phyloP scores from a whole-genome alignment of 2,329 filamentous ascomycete genomes.

The Diaporthe destruens region DNA sequence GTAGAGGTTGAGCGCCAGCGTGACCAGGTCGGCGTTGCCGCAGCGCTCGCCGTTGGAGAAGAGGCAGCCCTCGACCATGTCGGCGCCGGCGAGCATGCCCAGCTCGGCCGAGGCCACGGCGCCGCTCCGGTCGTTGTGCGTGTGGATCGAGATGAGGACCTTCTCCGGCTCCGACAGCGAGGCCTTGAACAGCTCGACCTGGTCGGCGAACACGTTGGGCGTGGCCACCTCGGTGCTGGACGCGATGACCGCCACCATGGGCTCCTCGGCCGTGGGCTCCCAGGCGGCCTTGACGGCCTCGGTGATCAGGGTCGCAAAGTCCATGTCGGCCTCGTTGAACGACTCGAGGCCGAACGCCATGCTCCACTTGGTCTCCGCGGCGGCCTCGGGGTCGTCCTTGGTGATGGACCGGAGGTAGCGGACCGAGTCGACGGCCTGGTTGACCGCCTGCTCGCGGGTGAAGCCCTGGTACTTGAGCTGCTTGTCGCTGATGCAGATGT shows the following conservation, averaged over 20 bases:
- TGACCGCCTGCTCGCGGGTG: too few relatives aligned
- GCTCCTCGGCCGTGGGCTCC: constrained; percentile 50
- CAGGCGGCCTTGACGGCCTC: constrained; percentile 77
- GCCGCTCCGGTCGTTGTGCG: constrained; percentile 94
- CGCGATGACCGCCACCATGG: constrained; percentile 68
- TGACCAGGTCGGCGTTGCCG: constrained; percentile 95
- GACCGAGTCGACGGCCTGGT: too few relatives aligned
- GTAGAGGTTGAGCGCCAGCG: constrained; percentile 93
- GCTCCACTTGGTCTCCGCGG: too few relatives aligned
- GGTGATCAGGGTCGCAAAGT: too few relatives aligned
- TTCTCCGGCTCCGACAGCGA: constrained; percentile 88
- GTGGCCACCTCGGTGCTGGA: constrained; percentile 79
- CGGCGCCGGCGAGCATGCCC: constrained; percentile 96
- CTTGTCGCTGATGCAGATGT: too few relatives aligned
- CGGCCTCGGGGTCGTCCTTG: too few relatives aligned
- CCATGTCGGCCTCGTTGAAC: too few relatives aligned
- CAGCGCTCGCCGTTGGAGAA: constrained; percentile 97
- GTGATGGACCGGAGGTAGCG: too few relatives aligned
- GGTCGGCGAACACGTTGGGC: constrained; percentile 94
- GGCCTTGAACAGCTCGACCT: constrained; percentile 94
- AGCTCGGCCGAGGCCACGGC: constrained; percentile 91
- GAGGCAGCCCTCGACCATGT: constrained; percentile 92
- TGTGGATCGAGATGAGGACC: constrained; percentile 89
- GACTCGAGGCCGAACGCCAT: too few relatives aligned
- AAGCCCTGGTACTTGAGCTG: too few relatives aligned